Evolutionary conservation across 176 grass and related monocot species (phyloP).

Genomic region (maize (Zea mays)): DNA sequence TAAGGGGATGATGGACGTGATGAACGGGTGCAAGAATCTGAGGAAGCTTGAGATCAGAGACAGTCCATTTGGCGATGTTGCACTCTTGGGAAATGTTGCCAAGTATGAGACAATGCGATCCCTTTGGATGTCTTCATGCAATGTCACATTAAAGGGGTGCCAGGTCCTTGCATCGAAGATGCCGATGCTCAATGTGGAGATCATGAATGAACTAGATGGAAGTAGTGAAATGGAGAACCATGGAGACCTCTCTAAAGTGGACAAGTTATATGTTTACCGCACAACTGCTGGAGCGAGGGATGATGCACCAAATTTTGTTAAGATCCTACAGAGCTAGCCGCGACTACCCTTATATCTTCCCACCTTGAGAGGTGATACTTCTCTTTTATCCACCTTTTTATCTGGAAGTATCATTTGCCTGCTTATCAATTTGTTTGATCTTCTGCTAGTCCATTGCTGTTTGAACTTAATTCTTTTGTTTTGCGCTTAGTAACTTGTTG

Average conservation of each 20-base stretch:
- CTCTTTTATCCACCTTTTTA: neutral
- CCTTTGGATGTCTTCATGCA: slow-evolving; percentile 95
- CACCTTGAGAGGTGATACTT: slow-evolving; percentile 36
- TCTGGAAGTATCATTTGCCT: neutral
- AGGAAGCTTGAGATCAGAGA: slow-evolving; percentile 85
- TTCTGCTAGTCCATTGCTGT: neutral
- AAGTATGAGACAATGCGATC: slow-evolving; percentile 98
- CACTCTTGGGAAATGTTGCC: slow-evolving; percentile 61
- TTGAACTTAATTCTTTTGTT: neutral
- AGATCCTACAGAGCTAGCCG: slow-evolving; percentile 61
- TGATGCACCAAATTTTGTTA: slow-evolving; percentile 80
- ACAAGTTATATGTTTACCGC: slow-evolving; percentile 82
- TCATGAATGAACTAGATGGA: slow-evolving; percentile 61
- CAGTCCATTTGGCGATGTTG: slow-evolving; percentile 71
- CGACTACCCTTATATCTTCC: slow-evolving; percentile 26
- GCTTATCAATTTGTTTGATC: neutral
- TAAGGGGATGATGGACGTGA: slow-evolving; percentile 68
- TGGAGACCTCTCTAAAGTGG: slow-evolving; percentile 44
- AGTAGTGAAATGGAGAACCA: slow-evolving; percentile 50
- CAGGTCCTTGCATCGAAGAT: slow-evolving; percentile 66
- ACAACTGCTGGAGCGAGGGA: slow-evolving; percentile 63
- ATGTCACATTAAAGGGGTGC: slow-evolving; percentile 75
- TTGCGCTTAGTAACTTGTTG: neutral
- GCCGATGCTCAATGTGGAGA: slow-evolving; percentile 76
- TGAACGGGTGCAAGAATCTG: slow-evolving; percentile 72